Base-by-base conservation (phyloP, 2,329 filamentous ascomycete species). In the Lecanicillium sp. region DNA sequence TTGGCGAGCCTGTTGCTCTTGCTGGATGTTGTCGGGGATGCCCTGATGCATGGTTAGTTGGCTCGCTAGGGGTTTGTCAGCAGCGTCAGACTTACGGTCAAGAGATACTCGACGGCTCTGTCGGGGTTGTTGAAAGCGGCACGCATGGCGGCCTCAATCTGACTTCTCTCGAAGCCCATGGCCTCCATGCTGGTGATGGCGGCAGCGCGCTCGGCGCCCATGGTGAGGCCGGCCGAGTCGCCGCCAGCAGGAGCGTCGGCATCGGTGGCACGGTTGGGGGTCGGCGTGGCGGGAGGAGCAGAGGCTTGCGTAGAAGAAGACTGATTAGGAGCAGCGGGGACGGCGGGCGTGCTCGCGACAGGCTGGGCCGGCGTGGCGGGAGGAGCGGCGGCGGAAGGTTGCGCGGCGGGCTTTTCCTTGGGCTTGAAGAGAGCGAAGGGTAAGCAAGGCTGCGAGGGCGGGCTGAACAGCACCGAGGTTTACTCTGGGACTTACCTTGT, bases 101-200 rank as follows among this genome's bases (percentile, higher is more conserved):
- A 67, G 11, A 98, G 80, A 62, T 98, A 98, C 67, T 98, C 93
- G 49, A 98, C 91, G 46, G 93, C 93, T 59, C 93, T 89, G 67
- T 97, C 91, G 12, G 91, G 90, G 71, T 98, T 98, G 77, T 86
- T 94, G 69, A 88, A 98, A 12, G 93, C 93, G 54, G 93, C 93
- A 61, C 91, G 87, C 85, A 98, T 93, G 44, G 93, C 93, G 40
- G 86, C 81, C 58, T 96, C 90, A 57, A 96, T 95, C 62, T 95
- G 86, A 44, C 81, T 74, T 61, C 90, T 80, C 61, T 87, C 81
- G 58, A 98, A 98, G 8, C 93, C 93, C 93, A 98, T 98, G 56
- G 85, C 86, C 70, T 95, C 90, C 90, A 98, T 95, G 64, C 90
- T 89, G 41, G 85, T 78, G 60, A 97, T 85, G 30, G 89, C 90